phyloP scores from a whole-genome alignment of 2,329 filamentous ascomycete species.

The Beauveria sp. region DNA sequence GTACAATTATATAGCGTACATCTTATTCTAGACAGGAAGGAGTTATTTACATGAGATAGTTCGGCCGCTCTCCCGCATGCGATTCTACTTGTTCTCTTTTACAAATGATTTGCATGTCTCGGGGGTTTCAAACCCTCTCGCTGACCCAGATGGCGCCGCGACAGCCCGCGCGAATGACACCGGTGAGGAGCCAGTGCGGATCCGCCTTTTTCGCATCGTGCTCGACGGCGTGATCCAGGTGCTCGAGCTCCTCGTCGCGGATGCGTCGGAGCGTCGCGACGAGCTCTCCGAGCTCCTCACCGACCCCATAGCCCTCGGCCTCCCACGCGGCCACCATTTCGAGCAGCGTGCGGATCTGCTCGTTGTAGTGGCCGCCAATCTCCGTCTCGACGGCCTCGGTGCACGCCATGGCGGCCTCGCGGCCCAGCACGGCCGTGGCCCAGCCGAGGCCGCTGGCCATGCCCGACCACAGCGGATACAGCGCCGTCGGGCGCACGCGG shows the following conservation, averaged over 20 bases:
- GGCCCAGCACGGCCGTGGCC: conserved; percentile 79
- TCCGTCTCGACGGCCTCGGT: conserved; percentile 98
- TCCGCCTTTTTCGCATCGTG: conserved; percentile 86
- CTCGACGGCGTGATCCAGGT: conserved; percentile 89
- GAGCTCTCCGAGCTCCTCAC: conserved; percentile 67
- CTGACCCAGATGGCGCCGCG: conserved; percentile 88
- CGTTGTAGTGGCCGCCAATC: conserved; percentile 93
- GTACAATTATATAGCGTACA: conserved; percentile 3
- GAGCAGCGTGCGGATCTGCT: conserved; percentile 74
- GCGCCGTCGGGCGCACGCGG: conserved; percentile 81
- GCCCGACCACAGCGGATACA: conserved; percentile 84
- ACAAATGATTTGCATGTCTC: not conserved
- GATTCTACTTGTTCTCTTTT: not conserved
- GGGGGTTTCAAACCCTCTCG: conserved; percentile 52
- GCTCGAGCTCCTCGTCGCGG: conserved; percentile 92
- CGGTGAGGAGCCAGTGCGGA: conserved; percentile 83
- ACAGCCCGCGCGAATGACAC: conserved; percentile 83
- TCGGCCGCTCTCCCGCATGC: not conserved
- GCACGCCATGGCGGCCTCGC: conserved; percentile 96
- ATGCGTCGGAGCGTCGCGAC: conserved; percentile 71
- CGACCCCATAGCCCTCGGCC: conserved; percentile 68
- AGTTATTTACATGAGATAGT: not conserved
- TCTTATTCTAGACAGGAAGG: not conserved
- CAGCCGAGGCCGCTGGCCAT: conserved; percentile 79
- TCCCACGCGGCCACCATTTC: conserved; percentile 75